Conservation (phyloP, 1,139 yeast species). For the Taphrina communis region DNA sequence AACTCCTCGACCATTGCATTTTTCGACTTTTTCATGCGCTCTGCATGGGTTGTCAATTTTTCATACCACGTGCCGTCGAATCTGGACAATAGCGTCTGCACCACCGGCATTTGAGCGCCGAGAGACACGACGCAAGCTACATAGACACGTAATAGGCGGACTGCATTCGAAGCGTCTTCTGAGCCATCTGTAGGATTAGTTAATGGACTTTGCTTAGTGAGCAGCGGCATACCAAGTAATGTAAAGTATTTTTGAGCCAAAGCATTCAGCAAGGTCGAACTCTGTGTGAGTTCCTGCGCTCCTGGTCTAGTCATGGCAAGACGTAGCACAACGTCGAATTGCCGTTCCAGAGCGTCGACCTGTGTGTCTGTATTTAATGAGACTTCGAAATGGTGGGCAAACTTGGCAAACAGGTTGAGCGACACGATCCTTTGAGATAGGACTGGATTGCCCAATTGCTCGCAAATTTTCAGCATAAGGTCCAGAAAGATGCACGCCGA, state of each 20-base stretch:
- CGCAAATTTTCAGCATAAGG: slow-evolving; percentile 12
- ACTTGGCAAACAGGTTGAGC: slow-evolving; percentile 10
- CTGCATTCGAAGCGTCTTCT: slow-evolving; percentile 17
- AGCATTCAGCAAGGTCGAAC: background rate
- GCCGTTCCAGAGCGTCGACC: slow-evolving; percentile 18
- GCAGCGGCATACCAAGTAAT: slow-evolving; percentile 3
- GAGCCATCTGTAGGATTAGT: slow-evolving; percentile 17
- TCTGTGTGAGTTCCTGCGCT: slow-evolving; percentile 15
- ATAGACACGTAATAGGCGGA: slow-evolving; percentile 10
- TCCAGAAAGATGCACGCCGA: slow-evolving; percentile 25
- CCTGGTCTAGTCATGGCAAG: slow-evolving; percentile 29
- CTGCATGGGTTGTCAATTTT: slow-evolving; percentile 7
- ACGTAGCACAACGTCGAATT: slow-evolving; percentile 24
- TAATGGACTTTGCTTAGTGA: no score
- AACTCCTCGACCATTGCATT: slow-evolving; percentile 6
- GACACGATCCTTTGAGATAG: slow-evolving; percentile 16
- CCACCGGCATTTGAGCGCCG: slow-evolving; percentile 4
- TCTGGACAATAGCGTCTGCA: slow-evolving; percentile 2
- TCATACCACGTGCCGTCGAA: slow-evolving; percentile 4
- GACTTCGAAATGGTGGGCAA: slow-evolving; percentile 23
- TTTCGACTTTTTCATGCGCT: slow-evolving; percentile 11
- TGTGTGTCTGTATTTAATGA: background rate
- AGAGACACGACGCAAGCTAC: slow-evolving; percentile 17
- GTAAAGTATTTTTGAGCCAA: slow-evolving; percentile 7
- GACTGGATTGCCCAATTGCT: background rate